Conservation (phyloP, 768 basidiomycete genomes). For the Leccinellum rugosiceps region DNA sequence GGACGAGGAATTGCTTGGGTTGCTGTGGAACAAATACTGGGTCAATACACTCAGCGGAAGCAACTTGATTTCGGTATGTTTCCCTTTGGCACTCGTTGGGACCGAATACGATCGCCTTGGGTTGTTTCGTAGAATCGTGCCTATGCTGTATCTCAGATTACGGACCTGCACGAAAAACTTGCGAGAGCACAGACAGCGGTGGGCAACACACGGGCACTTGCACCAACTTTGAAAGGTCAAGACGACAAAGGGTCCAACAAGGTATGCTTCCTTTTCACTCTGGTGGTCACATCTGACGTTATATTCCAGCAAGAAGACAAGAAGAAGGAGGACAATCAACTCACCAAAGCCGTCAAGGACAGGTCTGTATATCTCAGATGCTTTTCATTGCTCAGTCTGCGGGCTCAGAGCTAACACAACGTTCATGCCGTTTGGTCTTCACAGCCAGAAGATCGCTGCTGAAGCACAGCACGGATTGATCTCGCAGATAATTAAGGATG, state of each 20-base stretch:
- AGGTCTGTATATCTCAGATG: constrained; percentile 46
- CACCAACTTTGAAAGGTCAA: constrained; percentile 51
- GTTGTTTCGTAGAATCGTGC: constrained; percentile 71
- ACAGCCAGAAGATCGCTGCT: constrained; percentile 81
- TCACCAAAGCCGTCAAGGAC: constrained; percentile 89
- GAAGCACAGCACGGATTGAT: constrained; percentile 95
- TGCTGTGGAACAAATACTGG: constrained; percentile 99
- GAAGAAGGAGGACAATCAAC: constrained; percentile 85
- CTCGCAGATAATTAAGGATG: constrained; percentile 89
- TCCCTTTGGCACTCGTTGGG: background rate
- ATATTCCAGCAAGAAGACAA: constrained; percentile 50
- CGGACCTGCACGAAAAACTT: constrained; percentile 89
- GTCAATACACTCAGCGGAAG: constrained; percentile 94
- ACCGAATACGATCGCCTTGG: background rate
- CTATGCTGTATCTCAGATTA: constrained; percentile 88
- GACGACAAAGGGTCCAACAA: constrained; percentile 43
- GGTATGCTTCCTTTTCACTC: constrained; percentile 29
- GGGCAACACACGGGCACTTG: constrained; percentile 52
- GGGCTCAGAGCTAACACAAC: background rate
- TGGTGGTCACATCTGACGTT: background rate
- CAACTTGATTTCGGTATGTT: constrained; percentile 80
- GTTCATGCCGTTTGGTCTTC: background rate
- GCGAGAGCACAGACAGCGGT: constrained; percentile 63
- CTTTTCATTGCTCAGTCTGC: background rate
- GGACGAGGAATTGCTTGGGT: constrained; percentile 82